Conservation (phyloP, 1,284 basidiomycete species). For the Tranzscheliella williamsii region DNA sequence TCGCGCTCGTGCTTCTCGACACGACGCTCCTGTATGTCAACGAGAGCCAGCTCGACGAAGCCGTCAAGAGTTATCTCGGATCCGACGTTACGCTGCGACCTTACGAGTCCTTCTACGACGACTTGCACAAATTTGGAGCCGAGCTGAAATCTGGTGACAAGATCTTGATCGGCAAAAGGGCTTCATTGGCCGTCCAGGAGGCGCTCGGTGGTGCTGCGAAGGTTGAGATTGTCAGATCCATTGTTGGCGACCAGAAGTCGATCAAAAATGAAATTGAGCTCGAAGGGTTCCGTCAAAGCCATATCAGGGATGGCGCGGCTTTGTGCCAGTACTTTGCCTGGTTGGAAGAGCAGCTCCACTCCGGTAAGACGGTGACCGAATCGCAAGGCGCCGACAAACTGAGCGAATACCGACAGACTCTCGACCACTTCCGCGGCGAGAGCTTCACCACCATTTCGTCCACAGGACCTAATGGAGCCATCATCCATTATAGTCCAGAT, state of each 20-base stretch:
- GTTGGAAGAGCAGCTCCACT: constrained; percentile 79
- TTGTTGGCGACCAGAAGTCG: constrained; percentile 80
- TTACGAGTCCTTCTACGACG: constrained; percentile 65
- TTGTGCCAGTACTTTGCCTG: constrained; percentile 81
- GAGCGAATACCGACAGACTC: constrained; percentile 77
- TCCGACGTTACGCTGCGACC: constrained; percentile 70
- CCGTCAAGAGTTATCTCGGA: constrained; percentile 68
- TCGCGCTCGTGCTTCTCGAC: constrained; percentile 76
- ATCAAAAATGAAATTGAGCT: constrained; percentile 86
- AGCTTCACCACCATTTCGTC: constrained; percentile 93
- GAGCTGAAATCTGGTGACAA: constrained; percentile 31
- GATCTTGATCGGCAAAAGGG: constrained; percentile 55
- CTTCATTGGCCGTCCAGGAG: constrained; percentile 55
- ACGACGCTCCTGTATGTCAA: constrained; percentile 75
- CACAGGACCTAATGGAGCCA: constrained; percentile 81
- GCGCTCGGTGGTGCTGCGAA: constrained; percentile 53
- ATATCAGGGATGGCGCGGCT: constrained; percentile 88
- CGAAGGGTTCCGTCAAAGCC: constrained; percentile 83
- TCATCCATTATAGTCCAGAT: constrained; percentile 90
- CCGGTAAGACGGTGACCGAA: constrained; percentile 74
- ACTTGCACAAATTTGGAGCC: constrained; percentile 36
- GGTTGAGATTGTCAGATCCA: constrained; percentile 59
- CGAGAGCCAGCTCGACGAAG: constrained; percentile 68
- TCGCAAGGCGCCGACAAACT: constrained; percentile 78
- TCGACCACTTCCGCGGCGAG: constrained; percentile 78